A percentile compares a stretch with the other conserved stretches of the same genome.
Conservation (phyloP, 2,329 filamentous ascomycete genomes). For the Trichoderma lentiforme region DNA sequence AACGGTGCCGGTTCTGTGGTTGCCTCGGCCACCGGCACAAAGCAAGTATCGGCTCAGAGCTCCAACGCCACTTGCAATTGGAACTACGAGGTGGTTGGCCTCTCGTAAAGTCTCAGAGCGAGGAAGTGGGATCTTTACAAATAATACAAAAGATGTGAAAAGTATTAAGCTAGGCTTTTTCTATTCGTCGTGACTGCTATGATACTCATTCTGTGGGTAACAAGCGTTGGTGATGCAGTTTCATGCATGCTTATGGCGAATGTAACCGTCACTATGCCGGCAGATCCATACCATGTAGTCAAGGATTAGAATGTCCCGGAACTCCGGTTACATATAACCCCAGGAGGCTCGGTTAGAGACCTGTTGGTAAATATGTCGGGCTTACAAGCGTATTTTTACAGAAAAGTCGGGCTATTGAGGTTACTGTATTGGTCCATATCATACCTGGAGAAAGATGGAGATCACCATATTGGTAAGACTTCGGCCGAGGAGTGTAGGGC, state of each 20-base stretch:
- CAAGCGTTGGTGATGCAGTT: background rate
- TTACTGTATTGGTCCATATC: too few species aligned
- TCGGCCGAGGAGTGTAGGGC: too few species aligned
- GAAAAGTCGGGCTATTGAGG: background rate
- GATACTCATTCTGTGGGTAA: background rate
- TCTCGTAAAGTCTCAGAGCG: background rate
- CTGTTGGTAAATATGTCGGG: background rate
- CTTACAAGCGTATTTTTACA: background rate
- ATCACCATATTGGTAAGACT: too few species aligned
- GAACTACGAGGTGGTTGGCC: conserved; percentile 8
- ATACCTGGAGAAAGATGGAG: too few species aligned
- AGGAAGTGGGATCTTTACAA: background rate
- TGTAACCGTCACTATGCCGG: background rate
- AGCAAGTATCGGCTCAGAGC: conserved; percentile 1
- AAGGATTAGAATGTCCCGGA: background rate
- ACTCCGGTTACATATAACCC: background rate
- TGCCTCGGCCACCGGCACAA: conserved; percentile 10
- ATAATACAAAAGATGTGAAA: background rate
- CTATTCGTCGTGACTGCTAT: background rate
- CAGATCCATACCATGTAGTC: background rate
- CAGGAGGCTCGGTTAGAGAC: background rate
- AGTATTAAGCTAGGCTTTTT: background rate
- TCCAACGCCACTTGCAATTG: conserved; percentile 5
- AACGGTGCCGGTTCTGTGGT: background rate
- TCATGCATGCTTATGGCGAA: background rate